Evolutionary conservation across 1,284 basidiomycete genomes (phyloP).

Genomic region (Ganoderma meredithae): DNA sequence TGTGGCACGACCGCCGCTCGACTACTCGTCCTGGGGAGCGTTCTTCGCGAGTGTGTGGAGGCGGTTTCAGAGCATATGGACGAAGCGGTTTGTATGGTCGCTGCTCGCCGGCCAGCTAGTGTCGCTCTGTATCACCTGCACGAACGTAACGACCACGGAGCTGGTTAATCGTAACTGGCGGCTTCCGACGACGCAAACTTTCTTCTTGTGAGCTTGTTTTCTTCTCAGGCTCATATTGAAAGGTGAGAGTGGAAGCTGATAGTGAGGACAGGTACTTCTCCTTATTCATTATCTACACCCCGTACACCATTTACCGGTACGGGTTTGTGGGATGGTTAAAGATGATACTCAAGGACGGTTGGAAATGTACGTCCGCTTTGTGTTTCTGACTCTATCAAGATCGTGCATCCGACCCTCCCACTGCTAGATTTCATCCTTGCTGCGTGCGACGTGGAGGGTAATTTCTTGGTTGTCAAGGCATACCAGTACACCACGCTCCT

Average conservation of each 20-base stretch:
- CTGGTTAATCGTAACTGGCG: conserved; percentile 73
- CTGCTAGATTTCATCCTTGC: conserved; percentile 75
- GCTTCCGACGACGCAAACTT: conserved; percentile 81
- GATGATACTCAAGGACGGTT: conserved; percentile 63
- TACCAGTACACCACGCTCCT: conserved; percentile 87
- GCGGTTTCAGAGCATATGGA: conserved; percentile 78
- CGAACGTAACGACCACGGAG: conserved; percentile 84
- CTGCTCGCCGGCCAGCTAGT: conserved; percentile 82
- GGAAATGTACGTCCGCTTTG: conserved; percentile 72
- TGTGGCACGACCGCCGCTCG: conserved; percentile 56
- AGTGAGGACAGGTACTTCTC: conserved; percentile 71
- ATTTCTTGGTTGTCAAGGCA: conserved; percentile 86
- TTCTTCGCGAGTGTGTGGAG: conserved; percentile 59
- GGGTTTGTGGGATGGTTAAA: conserved; percentile 34
- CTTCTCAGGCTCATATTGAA: not conserved
- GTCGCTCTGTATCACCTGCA: conserved; percentile 86
- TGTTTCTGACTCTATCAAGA: not conserved
- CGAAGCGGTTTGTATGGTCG: conserved; percentile 70
- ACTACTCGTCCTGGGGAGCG: conserved; percentile 61
- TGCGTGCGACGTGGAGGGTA: conserved; percentile 83
- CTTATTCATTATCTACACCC: conserved; percentile 78
- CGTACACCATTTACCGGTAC: conserved; percentile 85
- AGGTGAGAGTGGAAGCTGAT: not conserved
- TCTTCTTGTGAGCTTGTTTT: conserved; percentile 69
- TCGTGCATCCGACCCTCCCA: not conserved